phyloP scores from a whole-genome alignment of 768 basidiomycete species.

The Lentinula aciculospora region DNA sequence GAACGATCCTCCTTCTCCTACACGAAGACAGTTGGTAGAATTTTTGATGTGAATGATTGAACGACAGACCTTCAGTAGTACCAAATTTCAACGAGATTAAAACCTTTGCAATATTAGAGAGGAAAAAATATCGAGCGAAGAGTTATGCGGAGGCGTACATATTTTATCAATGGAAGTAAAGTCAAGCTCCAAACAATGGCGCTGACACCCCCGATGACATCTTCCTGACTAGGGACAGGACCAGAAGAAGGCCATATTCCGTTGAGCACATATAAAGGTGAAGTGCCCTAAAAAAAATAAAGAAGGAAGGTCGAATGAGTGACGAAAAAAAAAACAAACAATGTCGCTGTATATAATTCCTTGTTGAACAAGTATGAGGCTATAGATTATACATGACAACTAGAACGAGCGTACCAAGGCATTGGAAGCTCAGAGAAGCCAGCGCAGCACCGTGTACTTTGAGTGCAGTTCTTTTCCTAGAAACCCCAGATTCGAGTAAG shows the following conservation, averaged over 20 bases:
- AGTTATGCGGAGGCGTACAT: conserved; percentile 29
- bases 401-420: conserved; percentile 9
- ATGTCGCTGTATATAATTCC: conserved; percentile 47
- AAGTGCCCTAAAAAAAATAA: conserved; percentile 39
- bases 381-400: not conserved
- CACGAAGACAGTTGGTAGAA: not conserved
- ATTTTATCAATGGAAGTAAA: conserved; percentile 58
- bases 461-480: conserved; percentile 25
- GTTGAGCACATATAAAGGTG: conserved; percentile 59
- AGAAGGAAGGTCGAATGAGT: conserved; percentile 28
- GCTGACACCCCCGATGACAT: conserved; percentile 56
- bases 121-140: too few species aligned
- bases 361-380: conserved; percentile 12
- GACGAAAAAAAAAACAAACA: not conserved
- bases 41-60: not conserved
- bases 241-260: conserved; percentile 53
- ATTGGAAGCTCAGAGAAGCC: conserved; percentile 23
- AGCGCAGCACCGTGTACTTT: conserved; percentile 24
- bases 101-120: conserved; percentile 24
- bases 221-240: conserved; percentile 45
- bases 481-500: conserved; percentile 20
- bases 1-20: conserved; percentile 67
- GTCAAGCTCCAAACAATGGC: conserved; percentile 64
- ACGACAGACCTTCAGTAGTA: conserved; percentile 40
- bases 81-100: conserved; percentile 43